phyloP scores from a whole-genome alignment of 2,329 filamentous ascomycete genomes.

The Colletotrichum tanaceti region DNA sequence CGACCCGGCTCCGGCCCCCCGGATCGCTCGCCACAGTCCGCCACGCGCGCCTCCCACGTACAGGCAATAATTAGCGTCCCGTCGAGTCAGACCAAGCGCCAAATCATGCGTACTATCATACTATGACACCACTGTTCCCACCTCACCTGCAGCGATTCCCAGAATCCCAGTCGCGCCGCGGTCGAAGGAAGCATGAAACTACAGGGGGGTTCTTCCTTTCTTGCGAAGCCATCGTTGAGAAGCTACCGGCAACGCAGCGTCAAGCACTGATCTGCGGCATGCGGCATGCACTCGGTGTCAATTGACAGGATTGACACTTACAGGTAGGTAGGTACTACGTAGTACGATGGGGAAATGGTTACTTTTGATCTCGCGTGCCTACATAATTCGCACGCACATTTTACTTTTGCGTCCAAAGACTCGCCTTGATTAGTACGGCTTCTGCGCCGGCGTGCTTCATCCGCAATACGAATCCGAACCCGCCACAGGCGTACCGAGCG shows the following conservation, averaged over 20 bases:
- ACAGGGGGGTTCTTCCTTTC: no score
- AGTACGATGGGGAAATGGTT: no score
- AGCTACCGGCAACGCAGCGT: neutral
- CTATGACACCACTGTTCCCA: neutral
- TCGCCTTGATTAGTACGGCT: neutral
- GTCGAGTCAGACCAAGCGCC: neutral
- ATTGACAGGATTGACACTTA: neutral
- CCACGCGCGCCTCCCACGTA: neutral
- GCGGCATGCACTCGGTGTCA: neutral
- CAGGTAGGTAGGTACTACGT: no score
- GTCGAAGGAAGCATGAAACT: neutral
- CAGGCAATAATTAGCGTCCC: no score
- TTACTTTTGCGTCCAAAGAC: no score
- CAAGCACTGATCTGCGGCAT: neutral
- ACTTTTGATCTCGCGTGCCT: neutral
- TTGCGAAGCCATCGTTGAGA: no score
- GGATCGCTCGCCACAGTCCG: slow-evolving; percentile 6
- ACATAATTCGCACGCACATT: no score
- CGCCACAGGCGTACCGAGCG: neutral
- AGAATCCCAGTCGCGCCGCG: neutral
- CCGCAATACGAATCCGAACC: slow-evolving; percentile 33
- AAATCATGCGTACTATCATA: slow-evolving; percentile 1
- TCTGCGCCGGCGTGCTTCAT: neutral
- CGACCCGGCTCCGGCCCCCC: slow-evolving; percentile 7
- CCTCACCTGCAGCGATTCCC: slow-evolving; percentile 1